phyloP scores from a whole-genome alignment of 2,329 filamentous ascomycete species.

The Cladosporium sp. region DNA sequence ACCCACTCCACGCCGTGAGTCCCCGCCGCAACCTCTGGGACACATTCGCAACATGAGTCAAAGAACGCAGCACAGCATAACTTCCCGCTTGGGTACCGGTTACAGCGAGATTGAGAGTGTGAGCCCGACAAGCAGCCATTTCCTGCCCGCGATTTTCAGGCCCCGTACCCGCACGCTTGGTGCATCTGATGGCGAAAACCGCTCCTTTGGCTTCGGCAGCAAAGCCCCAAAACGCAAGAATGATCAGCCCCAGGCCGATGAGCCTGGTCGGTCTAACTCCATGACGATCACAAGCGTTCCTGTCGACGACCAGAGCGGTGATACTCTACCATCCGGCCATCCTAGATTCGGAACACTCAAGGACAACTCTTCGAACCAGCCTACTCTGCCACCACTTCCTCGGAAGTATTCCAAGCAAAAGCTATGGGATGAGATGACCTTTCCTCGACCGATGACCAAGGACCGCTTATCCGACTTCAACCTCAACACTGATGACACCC shows the following conservation, averaged over 20 bases:
- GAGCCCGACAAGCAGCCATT: slow-evolving; percentile 38
- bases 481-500: slow-evolving; percentile 23
- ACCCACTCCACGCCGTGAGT: slow-evolving; percentile 22
- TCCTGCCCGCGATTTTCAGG: slow-evolving; percentile 40
- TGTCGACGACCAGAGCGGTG: slow-evolving; percentile 24
- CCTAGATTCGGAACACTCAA: slow-evolving; percentile 35
- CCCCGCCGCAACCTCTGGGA: not conserved
- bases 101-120: slow-evolving; percentile 32
- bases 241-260: slow-evolving; percentile 18
- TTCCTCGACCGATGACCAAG: slow-evolving; percentile 38
- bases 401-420: slow-evolving; percentile 36
- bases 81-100: slow-evolving; percentile 36
- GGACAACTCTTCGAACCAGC: slow-evolving; percentile 25
- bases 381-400: slow-evolving; percentile 28
- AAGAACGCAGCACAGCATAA: slow-evolving; percentile 37
- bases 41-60: slow-evolving; percentile 32
- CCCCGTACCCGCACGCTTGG: slow-evolving; percentile 34
- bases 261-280: slow-evolving; percentile 28
- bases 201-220: slow-evolving; percentile 27
- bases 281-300: slow-evolving; percentile 31
- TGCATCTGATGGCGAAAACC: slow-evolving; percentile 26
- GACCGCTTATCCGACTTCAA: slow-evolving; percentile 34
- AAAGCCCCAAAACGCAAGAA: slow-evolving; percentile 14
- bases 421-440: slow-evolving; percentile 37
- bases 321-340: slow-evolving; percentile 35